A percentile compares a stretch with the other conserved stretches of the same genome.
Evolutionary conservation across 768 basidiomycete species (phyloP).

Genomic region (Kwoniella bestiolae): DNA sequence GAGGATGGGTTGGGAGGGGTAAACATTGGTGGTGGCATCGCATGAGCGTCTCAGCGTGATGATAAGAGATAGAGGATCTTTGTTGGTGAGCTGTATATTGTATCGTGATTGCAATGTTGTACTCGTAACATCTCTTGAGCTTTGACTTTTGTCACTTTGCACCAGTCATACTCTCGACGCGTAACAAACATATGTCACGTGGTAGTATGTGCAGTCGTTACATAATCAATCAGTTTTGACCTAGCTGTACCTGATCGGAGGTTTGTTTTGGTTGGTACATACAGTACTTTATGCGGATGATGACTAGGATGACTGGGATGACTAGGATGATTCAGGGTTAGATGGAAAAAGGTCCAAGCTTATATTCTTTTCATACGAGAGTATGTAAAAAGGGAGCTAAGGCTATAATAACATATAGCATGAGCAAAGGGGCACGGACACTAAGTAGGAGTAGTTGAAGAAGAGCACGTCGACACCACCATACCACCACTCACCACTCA

Average conservation of each 20-base stretch:
- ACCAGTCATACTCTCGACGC: not conserved
- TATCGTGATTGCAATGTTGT: not conserved
- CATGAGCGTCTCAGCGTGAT: not conserved
- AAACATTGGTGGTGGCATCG: conserved; percentile 37
- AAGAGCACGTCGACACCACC: not conserved
- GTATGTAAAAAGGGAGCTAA: not conserved
- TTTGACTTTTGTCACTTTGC: not conserved
- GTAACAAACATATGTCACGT: not conserved
- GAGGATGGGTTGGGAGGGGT: conserved; percentile 39
- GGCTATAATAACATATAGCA: not conserved
- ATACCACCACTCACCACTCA: not conserved
- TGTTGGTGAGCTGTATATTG: too few species aligned
- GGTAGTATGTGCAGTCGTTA: not conserved
- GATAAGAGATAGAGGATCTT: too few species aligned
- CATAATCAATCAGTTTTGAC: not conserved
- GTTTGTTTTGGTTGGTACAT: not conserved
- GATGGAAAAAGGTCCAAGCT: conserved; percentile 9
- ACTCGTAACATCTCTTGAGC: not conserved
- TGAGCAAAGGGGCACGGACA: not conserved
- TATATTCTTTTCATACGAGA: not conserved
- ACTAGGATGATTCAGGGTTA: not conserved
- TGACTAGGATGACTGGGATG: too few species aligned
- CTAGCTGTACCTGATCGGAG: conserved; percentile 21
- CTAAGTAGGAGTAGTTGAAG: not conserved
- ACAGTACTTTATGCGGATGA: not conserved